phyloP scores from a whole-genome alignment of 805 yeast genomes.

The Tetrapisispora iriomotensis region DNA sequence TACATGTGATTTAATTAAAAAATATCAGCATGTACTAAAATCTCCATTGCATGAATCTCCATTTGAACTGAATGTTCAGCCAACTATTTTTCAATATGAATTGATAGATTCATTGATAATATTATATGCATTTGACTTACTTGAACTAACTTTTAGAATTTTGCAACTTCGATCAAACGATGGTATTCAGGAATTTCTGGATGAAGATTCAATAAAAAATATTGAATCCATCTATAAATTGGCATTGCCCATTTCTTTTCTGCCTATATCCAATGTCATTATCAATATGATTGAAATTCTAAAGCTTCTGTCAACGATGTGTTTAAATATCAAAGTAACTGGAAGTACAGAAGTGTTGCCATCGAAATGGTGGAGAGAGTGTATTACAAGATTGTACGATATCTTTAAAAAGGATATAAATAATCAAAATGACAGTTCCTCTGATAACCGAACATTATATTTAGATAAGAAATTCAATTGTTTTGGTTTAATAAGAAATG shows the following conservation, averaged over 20 bases:
- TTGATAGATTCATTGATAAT: conserved; percentile 43
- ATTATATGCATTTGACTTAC: conserved; percentile 43
- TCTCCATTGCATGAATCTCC: conserved; percentile 15
- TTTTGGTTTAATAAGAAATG: conserved; percentile 21
- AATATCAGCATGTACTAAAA: conserved; percentile 20
- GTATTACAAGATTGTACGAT: conserved; percentile 16
- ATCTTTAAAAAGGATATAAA: conserved; percentile 14
- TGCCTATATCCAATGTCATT: conserved; percentile 44
- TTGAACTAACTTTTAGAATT: conserved; percentile 37
- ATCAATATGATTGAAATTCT: conserved; percentile 46
- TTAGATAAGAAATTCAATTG: conserved; percentile 13
- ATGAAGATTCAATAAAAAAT: conserved; percentile 9
- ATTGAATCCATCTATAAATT: conserved; percentile 29
- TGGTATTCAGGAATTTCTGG: conserved; percentile 14
- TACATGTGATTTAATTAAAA: conserved; percentile 20
- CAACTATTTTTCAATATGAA: conserved; percentile 35
- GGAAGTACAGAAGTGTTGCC: not conserved
- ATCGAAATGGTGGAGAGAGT: conserved; percentile 22
- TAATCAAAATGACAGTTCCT: conserved; percentile 7
- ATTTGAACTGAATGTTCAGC: conserved; percentile 18
- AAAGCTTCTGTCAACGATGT: conserved; percentile 32
- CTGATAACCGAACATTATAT: conserved; percentile 5
- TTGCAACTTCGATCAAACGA: conserved; percentile 13
- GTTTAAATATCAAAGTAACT: conserved; percentile 2
- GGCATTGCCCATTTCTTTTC: conserved; percentile 36